Conservation (phyloP, 2,329 filamentous ascomycete genomes). For the Calonectria hawksworthii region DNA sequence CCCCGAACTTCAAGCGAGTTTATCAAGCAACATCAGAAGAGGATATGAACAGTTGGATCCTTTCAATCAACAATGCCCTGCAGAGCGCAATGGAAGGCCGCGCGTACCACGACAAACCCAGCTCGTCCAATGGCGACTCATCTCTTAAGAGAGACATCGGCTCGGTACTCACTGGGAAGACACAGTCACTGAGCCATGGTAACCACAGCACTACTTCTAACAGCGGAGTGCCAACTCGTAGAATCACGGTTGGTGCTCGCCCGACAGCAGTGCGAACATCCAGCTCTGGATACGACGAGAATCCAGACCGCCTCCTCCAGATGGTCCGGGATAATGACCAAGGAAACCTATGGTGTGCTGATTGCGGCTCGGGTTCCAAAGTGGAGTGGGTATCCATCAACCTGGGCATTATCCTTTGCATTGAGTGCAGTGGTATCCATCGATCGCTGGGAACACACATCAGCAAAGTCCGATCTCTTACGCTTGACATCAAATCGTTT, state of each 20-base stretch:
- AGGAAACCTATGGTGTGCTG: constrained; percentile 93
- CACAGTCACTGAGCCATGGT: constrained; percentile 75
- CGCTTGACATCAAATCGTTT: constrained; percentile 95
- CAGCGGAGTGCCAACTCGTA: constrained; percentile 76
- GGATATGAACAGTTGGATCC: constrained; percentile 97
- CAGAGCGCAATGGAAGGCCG: constrained; percentile 95
- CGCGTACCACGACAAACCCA: constrained; percentile 69
- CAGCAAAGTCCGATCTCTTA: constrained; percentile 95
- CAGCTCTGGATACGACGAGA: constrained; percentile 83
- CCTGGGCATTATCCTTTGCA: constrained; percentile 94
- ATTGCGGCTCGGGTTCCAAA: constrained; percentile 91
- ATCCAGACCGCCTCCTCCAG: constrained; percentile 87
- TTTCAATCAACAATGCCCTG: constrained; percentile 95
- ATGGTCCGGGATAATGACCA: constrained; percentile 91
- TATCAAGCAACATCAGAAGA: constrained; percentile 99
- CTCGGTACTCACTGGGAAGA: constrained; percentile 93
- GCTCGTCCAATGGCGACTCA: constrained; percentile 60
- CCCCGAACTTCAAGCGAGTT: constrained; percentile 93
- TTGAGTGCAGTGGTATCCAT: constrained; percentile 98
- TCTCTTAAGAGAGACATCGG: constrained; percentile 88
- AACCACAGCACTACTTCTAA: constrained; percentile 63
- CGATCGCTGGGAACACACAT: constrained; percentile 97
- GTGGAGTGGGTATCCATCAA: constrained; percentile 99
- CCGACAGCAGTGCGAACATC: constrained; percentile 78
- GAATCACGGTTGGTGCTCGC: constrained; percentile 92